phyloP scores from a whole-genome alignment of 2,329 filamentous ascomycete species.

The Cladophialophora bantiana region DNA sequence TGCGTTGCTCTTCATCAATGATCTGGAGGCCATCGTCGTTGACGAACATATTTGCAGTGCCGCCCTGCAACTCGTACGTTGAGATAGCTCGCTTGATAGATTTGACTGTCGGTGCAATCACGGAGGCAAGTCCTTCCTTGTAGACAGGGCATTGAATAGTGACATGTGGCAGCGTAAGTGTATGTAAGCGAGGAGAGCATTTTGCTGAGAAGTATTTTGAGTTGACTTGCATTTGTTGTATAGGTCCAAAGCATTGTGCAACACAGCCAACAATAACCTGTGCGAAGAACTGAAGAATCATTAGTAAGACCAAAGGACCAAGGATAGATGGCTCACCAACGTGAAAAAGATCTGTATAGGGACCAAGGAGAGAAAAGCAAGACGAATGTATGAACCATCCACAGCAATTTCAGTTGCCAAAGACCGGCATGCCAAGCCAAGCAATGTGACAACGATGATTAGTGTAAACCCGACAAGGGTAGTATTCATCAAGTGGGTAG shows the following conservation, averaged over 20 bases:
- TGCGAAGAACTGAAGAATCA: slow-evolving; percentile 67
- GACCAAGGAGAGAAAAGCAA: slow-evolving; percentile 70
- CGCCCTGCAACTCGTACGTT: slow-evolving; percentile 65
- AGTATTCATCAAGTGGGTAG: slow-evolving; percentile 73
- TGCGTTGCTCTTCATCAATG: slow-evolving; percentile 51
- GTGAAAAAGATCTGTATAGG: slow-evolving; percentile 82
- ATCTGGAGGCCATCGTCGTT: slow-evolving; percentile 52
- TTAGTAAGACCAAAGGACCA: slow-evolving; percentile 37
- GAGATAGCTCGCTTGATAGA: slow-evolving; percentile 65
- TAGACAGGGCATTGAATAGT: slow-evolving; percentile 90
- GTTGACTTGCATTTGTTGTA: slow-evolving; percentile 75
- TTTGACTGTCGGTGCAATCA: slow-evolving; percentile 66
- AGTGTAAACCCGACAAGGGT: slow-evolving; percentile 72
- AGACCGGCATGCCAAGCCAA: slow-evolving; percentile 74
- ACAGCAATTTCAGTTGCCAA: slow-evolving; percentile 72
- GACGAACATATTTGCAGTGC: slow-evolving; percentile 48
- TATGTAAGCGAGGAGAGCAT: slow-evolving; percentile 68
- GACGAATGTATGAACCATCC: slow-evolving; percentile 67
- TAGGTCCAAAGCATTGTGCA: slow-evolving; percentile 77
- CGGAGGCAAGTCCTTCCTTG: slow-evolving; percentile 77
- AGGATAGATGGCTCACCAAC: slow-evolving; percentile 53
- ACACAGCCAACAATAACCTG: slow-evolving; percentile 79
- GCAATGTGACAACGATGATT: slow-evolving; percentile 67
- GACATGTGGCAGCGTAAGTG: slow-evolving; percentile 52
- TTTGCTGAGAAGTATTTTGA: slow-evolving; percentile 82